Evolutionary conservation across 2,329 filamentous ascomycete species (phyloP).

Genomic region (Albophoma yamanashiensis): DNA sequence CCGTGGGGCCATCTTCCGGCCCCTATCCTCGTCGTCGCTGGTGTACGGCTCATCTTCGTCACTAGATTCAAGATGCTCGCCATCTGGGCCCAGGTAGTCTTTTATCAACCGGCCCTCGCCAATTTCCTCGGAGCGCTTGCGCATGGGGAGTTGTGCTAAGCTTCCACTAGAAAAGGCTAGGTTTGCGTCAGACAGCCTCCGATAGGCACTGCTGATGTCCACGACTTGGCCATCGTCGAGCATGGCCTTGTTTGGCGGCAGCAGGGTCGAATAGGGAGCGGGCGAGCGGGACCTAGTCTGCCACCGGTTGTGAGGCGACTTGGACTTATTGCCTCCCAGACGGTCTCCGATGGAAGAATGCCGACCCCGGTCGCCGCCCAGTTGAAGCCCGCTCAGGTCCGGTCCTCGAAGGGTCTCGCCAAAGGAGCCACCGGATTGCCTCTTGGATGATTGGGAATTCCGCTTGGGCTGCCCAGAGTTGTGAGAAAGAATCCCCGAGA

Average conservation of each 20-base stretch:
- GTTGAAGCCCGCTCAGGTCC: constrained; percentile 37
- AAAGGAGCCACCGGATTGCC: constrained; percentile 27
- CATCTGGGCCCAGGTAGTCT: constrained; percentile 54
- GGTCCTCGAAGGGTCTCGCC: constrained; percentile 42
- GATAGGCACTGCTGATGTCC: constrained; percentile 60
- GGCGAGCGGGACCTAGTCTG: constrained; percentile 26
- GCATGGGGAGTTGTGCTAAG: constrained; percentile 49
- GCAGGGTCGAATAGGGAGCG: constrained; percentile 13
- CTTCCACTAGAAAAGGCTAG: constrained; percentile 52
- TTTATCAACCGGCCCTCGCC: constrained; percentile 52
- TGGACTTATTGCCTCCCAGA: constrained; percentile 31
- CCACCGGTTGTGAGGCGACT: constrained; percentile 41
- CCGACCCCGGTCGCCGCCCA: constrained; percentile 34
- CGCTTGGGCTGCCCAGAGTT: constrained; percentile 37
- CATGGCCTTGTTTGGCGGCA: constrained; percentile 28
- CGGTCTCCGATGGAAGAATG: constrained; percentile 27
- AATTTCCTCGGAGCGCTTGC: constrained; percentile 35
- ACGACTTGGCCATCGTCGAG: constrained; percentile 51
- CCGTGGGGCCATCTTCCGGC: constrained; percentile 44
- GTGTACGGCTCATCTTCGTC: constrained; percentile 55
- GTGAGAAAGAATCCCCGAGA: constrained; percentile 45
- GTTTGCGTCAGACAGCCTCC: constrained; percentile 61
- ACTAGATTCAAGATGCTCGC: constrained; percentile 56
- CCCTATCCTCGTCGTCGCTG: constrained; percentile 60
- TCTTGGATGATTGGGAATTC: constrained; percentile 7